These are phyloP conservation scores for Cystofilobasidium bisporidii DNA, from an alignment of 768 basidiomycete species.

Conservation along the genomic window DNA sequence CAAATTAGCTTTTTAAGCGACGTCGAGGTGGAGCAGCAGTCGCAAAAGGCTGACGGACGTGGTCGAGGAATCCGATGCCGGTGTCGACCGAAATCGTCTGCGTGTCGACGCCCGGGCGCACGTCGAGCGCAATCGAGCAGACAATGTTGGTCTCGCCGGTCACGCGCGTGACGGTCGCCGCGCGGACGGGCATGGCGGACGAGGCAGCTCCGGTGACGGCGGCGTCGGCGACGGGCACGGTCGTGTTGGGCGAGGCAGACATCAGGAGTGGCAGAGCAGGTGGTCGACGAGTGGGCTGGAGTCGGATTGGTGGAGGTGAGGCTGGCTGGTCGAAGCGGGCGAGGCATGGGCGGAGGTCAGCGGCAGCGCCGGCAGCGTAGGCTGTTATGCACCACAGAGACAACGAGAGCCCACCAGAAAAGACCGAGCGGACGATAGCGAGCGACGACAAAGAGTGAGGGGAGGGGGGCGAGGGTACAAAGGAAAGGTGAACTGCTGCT, in stretches of 20 bases:
- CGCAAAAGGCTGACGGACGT: slow-evolving; percentile 49
- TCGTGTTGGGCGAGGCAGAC: slow-evolving; percentile 2
- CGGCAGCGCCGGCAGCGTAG: too few relatives aligned
- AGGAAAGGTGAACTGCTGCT: too few relatives aligned
- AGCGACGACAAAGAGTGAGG: too few relatives aligned
- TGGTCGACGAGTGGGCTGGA: neutral
- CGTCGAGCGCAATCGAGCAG: slow-evolving; percentile 74
- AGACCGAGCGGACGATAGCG: too few relatives aligned
- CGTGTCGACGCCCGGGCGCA: slow-evolving; percentile 50
- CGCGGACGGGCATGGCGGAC: slow-evolving; percentile 21
- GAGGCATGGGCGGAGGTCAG: too few relatives aligned
- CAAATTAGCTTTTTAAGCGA: too few relatives aligned
- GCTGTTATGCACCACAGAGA: too few relatives aligned
- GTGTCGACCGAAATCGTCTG: slow-evolving; percentile 80
- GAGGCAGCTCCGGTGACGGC: slow-evolving; percentile 1
- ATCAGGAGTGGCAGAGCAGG: neutral
- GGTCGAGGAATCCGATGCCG: slow-evolving; percentile 97
- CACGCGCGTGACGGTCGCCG: slow-evolving; percentile 57
- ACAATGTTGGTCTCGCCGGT: slow-evolving; percentile 86
- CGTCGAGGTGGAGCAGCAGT: too few relatives aligned
- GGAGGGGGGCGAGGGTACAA: too few relatives aligned
- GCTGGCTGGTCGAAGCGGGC: neutral
- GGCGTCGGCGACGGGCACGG: neutral
- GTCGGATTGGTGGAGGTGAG: neutral
- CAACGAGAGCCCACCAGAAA: too few relatives aligned